phyloP scores from a whole-genome alignment of 257 asterid genomes.

The Prunella vulgaris region DNA sequence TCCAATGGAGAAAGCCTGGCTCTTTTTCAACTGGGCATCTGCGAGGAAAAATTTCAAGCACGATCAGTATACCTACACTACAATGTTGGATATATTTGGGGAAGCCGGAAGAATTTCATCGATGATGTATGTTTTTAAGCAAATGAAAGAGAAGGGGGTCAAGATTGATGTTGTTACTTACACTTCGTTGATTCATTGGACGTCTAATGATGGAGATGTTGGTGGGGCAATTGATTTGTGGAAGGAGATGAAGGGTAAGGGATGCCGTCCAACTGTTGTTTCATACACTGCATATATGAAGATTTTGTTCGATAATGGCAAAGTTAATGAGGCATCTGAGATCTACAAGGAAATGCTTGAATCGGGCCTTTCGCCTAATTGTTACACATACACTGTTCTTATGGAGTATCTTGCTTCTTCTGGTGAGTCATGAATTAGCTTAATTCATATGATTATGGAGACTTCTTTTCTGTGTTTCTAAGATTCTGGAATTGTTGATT shows the following conservation, averaged over 20 bases:
- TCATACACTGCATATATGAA: conserved; percentile 90
- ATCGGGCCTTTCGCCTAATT: conserved; percentile 66
- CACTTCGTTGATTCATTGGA: conserved; percentile 84
- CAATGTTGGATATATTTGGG: conserved; percentile 95
- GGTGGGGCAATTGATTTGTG: conserved; percentile 64
- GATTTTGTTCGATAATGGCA: conserved; percentile 59
- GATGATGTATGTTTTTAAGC: conserved; percentile 63
- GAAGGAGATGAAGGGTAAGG: conserved; percentile 71
- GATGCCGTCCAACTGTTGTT: conserved; percentile 68
- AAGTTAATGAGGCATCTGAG: conserved; percentile 49
- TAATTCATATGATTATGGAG: conserved; percentile 2
- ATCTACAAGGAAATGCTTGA: conserved; percentile 82
- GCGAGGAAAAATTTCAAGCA: conserved; percentile 57
- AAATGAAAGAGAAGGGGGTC: conserved; percentile 70
- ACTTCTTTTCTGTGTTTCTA: not conserved
- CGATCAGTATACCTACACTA: conserved; percentile 86
- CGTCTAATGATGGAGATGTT: conserved; percentile 67
- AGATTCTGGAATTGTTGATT: not conserved
- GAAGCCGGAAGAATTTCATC: conserved; percentile 79
- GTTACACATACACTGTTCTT: conserved; percentile 68
- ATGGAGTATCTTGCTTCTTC: conserved; percentile 84
- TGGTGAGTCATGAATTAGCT: conserved; percentile 52
- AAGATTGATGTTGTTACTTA: conserved; percentile 75
- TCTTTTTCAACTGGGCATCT: conserved; percentile 88
- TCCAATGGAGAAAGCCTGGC: conserved; percentile 93